Evolutionary conservation across 2,329 filamentous ascomycete species (phyloP), one percentile per base, ranked within the genome.

Genomic region (Kalaharituber pfeilii): DNA sequence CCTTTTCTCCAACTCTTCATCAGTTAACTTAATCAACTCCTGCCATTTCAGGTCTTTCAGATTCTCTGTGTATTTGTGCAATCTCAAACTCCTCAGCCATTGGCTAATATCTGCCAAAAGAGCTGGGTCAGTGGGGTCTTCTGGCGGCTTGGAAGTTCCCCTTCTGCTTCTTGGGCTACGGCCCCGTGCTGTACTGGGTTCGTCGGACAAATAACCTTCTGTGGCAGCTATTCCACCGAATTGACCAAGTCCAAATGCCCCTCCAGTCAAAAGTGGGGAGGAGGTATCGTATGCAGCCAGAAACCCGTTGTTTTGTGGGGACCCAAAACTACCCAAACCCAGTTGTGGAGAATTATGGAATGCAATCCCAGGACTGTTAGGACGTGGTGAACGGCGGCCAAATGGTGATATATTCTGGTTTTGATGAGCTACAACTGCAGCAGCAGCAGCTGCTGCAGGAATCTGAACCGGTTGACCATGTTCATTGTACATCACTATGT

Each of bases 1-100:
- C 52, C 86, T 82, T 25, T 86, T 84, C 70, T 96, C 89, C 59
- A 98, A 73, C 50, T 86, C 88, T 66, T 88, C 88, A 63, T 98
- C 91, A 65, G 95, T 86, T 62, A 98, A 73, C 68, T 91, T 84
- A 57, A 98, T 74, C 63, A 98, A 71, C 53, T 98, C 91, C 26
- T 82, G 84, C 91, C 91, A 98, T 65, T 91, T 87, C 74, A 96
- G 79, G 66, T 96, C 89, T 71, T 96, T 98, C 60, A 98, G 72
- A 63, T 96, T 93, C 63, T 98, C 91, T 8, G 91, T 98, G 70
- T 98, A 98, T 73, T 98, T 98, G 75, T 98, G 91, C 64, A 98
- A 75, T 57, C 91, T 81, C 66, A 96, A 76, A 68, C 87, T 95
- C 67, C 91, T 81, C 65, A 98, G 77, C 91, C 91, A 98, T 68